A percentile compares a stretch with the other conserved stretches of the same genome.
These are phyloP conservation scores for Pogostemon cablin DNA, from an alignment of 257 asterid genomes.

Conservation along the genomic window DNA sequence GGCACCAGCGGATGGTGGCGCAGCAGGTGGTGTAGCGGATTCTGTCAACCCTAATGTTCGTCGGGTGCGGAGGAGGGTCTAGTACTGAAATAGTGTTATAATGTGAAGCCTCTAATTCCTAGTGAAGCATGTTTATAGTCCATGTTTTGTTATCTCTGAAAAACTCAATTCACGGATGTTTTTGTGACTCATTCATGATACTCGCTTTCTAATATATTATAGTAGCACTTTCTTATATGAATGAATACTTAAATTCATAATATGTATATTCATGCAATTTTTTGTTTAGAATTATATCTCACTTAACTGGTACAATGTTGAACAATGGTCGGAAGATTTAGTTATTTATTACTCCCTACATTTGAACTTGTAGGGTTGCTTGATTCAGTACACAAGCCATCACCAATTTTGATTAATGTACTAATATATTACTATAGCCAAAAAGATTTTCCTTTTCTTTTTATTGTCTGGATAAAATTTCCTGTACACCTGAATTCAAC, in stretches of 20 bases:
- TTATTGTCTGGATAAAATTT: no score
- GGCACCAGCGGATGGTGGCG: conserved; percentile 62
- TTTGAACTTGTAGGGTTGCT: no score
- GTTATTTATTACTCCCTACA: no score
- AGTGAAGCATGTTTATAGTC: conserved; percentile 29
- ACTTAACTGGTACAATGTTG: neutral
- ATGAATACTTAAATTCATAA: neutral
- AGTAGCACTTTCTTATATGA: conserved; percentile 10
- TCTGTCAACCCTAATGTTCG: conserved; percentile 56
- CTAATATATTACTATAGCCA: no score
- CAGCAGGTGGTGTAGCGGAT: conserved; percentile 59
- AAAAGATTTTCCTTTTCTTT: no score
- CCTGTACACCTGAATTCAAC: no score
- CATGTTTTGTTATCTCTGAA: neutral
- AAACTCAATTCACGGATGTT: conserved; percentile 20
- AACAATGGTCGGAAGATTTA: no score
- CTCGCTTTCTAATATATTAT: neutral
- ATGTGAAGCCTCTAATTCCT: conserved; percentile 17
- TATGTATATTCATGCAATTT: neutral
- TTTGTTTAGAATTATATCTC: neutral
- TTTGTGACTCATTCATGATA: conserved; percentile 5
- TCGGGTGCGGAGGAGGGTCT: conserved; percentile 70
- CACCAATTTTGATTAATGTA: no score
- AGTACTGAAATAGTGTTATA: conserved; percentile 31
- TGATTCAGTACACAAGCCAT: no score